phyloP scores from a whole-genome alignment of 257 asterid genomes.

The Solanum etuberosum region DNA sequence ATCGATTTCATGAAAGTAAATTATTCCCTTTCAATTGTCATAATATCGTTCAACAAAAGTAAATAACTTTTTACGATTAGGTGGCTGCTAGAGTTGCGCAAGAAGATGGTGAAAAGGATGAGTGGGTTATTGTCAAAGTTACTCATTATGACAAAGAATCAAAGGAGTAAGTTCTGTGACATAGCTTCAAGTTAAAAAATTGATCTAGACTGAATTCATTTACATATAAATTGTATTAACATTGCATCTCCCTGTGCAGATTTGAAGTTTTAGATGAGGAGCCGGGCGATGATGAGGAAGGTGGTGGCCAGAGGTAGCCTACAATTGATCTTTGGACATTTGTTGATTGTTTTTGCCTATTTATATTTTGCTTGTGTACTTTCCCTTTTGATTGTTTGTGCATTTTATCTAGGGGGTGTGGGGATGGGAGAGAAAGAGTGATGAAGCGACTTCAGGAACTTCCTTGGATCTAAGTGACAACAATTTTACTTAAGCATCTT shows the following conservation, averaged over 20 bases:
- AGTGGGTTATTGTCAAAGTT: conserved; percentile 96
- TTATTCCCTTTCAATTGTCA: background rate
- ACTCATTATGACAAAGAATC: conserved; percentile 90
- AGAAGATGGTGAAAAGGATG: conserved; percentile 87
- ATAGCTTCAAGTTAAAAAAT: background rate
- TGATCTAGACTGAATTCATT: background rate
- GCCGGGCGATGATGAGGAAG: conserved; percentile 97
- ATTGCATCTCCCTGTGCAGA: conserved; percentile 21
- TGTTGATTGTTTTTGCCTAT: background rate
- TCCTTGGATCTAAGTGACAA: background rate
- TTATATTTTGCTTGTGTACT: background rate
- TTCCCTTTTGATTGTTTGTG: background rate
- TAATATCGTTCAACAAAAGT: background rate
- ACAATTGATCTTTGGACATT: background rate
- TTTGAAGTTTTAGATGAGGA: conserved; percentile 96
- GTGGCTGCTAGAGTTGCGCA: conserved; percentile 92
- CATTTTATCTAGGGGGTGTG: background rate
- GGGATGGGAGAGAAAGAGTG: background rate
- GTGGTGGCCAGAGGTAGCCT: conserved; percentile 71
- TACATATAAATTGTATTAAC: background rate
- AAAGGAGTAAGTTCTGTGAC: conserved; percentile 50
- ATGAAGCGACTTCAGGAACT: background rate
- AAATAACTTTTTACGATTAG: conserved; percentile 19
- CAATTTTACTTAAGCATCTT: background rate
- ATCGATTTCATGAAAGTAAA: background rate